Evolutionary conservation across 805 yeast genomes (phyloP).

Genomic region (Ogataea ganodermae): DNA sequence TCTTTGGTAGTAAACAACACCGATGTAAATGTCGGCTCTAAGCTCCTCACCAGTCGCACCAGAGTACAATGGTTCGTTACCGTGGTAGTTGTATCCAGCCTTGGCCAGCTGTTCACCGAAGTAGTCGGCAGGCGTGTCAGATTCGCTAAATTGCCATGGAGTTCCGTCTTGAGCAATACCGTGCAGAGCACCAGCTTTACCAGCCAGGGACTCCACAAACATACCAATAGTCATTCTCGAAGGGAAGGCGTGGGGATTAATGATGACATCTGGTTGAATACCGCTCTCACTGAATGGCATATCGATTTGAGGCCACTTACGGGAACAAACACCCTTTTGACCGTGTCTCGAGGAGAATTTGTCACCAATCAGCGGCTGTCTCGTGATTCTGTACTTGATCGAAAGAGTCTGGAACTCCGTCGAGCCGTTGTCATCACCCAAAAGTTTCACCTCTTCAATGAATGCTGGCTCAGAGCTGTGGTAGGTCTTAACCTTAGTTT

Average conservation of each 20-base stretch:
- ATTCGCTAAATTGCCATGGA: slow-evolving; percentile 91
- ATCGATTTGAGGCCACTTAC: slow-evolving; percentile 96
- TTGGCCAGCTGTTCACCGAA: slow-evolving; percentile 88
- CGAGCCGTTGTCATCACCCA: slow-evolving; percentile 80
- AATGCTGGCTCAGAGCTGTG: slow-evolving; percentile 94
- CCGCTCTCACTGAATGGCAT: slow-evolving; percentile 97
- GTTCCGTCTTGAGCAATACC: slow-evolving; percentile 98
- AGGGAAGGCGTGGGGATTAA: slow-evolving; percentile 99
- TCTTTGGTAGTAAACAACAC: slow-evolving; percentile 97
- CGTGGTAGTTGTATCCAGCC: slow-evolving; percentile 96
- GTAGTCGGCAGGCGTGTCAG: slow-evolving; percentile 94
- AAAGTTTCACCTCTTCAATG: slow-evolving; percentile 89
- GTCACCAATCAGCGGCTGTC: slow-evolving; percentile 95
- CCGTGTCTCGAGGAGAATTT: slow-evolving; percentile 98
- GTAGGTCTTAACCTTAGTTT: slow-evolving; percentile 88
- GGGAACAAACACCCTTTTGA: slow-evolving; percentile 97
- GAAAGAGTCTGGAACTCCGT: slow-evolving; percentile 82
- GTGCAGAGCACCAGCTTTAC: slow-evolving; percentile 97
- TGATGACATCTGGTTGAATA: slow-evolving; percentile 95
- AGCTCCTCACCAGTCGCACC: slow-evolving; percentile 98
- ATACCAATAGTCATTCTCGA: slow-evolving; percentile 99
- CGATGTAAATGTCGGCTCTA: slow-evolving; percentile 93
- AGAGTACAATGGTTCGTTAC: slow-evolving; percentile 98
- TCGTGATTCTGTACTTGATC: slow-evolving; percentile 85
- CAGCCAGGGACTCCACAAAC: slow-evolving; percentile 98